Base-by-base conservation (phyloP, 129 eudicot species). In the Helichrysum umbraculigerum region DNA sequence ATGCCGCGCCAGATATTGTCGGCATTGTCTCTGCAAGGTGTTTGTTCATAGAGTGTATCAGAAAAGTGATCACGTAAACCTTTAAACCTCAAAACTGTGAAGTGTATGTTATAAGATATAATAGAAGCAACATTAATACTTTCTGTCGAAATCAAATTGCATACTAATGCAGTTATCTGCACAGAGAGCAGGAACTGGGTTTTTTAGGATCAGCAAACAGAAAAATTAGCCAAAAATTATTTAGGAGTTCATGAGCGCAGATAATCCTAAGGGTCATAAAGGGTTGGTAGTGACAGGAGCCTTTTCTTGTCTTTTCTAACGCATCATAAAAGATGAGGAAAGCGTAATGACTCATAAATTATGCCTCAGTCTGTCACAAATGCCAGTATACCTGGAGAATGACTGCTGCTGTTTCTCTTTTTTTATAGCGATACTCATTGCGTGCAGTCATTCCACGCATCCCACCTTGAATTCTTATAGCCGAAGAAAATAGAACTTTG, bases 391-490 rank as follows among this genome's bases (percentile, higher is more conserved):
- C 99, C 96, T 95, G 97, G 78, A 95, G 83, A 41, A 75, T 7
- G 58, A 83, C 76, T 7, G 92, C 96, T 73, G 99, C 92, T 69
- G 73, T 82, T 32, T 79, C 85, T 66, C 67, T 61, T 80, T 64
- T 91, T 73, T 88, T 84, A 30, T 66, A 83, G 54, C 71, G 81
- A 75, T 88, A 88, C 47, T 86, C 83, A 52, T 52, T 70, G 7
- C 96, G 89, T 68, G 92, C 90, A 79, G 89, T 78, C 96, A 91
- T 83, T 11, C 85, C 94, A 19, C 97, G 81, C 67, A 95, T 63
- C 68, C 94, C 93, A 42, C 89, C 73, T 79, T 91, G 93, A 78
- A 95, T 65, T 1, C 61, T 51, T 74, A 85, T 41, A 65, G 90
- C 92, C 44, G 99, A 91, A 58, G 58, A 66, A 66, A 52, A 75